Conservation (phyloP, 2,329 filamentous ascomycete species). For the Pochonia chlamydosporia region DNA sequence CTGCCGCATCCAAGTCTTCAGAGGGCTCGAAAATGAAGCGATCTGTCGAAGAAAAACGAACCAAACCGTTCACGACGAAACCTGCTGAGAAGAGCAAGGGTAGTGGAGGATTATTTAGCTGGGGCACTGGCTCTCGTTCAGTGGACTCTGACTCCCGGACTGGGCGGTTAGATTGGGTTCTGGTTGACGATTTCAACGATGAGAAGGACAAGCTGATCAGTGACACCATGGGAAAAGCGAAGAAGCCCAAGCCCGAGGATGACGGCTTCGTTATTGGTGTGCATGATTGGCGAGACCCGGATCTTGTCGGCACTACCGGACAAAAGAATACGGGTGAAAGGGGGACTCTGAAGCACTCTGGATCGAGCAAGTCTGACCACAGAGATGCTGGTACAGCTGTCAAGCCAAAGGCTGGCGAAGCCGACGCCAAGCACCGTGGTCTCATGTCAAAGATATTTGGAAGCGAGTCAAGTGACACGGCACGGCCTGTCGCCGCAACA, state of each 20-base stretch:
- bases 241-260: conserved; percentile 14
- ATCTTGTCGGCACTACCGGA: conserved; percentile 27
- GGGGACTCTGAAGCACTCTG: not conserved
- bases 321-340: conserved; percentile 7
- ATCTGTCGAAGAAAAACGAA: conserved; percentile 18
- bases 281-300: conserved; percentile 80
- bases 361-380: conserved; percentile 1
- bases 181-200: conserved; percentile 61
- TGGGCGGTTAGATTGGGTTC: conserved; percentile 67
- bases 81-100: conserved; percentile 8
- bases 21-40: conserved; percentile 20
- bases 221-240: conserved; percentile 29
- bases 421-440: conserved; percentile 29
- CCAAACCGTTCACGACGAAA: conserved; percentile 15
- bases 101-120: conserved; percentile 26
- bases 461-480: conserved; percentile 25
- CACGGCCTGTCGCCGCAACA: conserved; percentile 18
- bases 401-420: conserved; percentile 17
- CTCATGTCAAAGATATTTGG: conserved; percentile 47
- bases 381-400: not conserved
- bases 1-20: conserved; percentile 21
- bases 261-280: conserved; percentile 72
- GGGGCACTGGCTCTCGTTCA: conserved; percentile 22
- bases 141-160: conserved; percentile 53
- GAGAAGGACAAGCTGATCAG: conserved; percentile 38